Percentiles rank a stretch among this genome's conserved stretches.
Evolutionary conservation across 2,329 filamentous ascomycete species (phyloP).

Genomic region (Diaporthe citri): DNA sequence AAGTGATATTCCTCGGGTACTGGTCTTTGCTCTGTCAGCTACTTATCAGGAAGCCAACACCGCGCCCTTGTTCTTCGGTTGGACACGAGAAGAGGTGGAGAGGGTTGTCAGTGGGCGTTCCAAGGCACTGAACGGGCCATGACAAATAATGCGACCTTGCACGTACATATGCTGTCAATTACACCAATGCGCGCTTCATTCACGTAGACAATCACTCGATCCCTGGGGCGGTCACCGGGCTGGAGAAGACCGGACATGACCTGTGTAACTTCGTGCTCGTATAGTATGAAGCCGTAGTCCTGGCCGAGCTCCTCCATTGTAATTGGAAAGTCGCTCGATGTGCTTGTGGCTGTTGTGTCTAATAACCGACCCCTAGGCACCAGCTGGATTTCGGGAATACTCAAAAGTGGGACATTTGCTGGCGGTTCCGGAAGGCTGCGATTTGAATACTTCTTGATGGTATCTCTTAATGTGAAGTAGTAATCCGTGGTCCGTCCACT

Average conservation of each 20-base stretch:
- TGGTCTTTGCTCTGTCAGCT: slow-evolving; percentile 11
- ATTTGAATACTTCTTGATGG: slow-evolving; percentile 53
- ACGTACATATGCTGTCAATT: slow-evolving; percentile 59
- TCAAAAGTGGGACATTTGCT: slow-evolving; percentile 48
- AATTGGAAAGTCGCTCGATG: slow-evolving; percentile 47
- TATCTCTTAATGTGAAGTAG: slow-evolving; percentile 55
- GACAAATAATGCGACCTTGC: neutral
- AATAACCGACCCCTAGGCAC: slow-evolving; percentile 55
- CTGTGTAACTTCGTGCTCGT: slow-evolving; percentile 51
- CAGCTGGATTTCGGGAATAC: slow-evolving; percentile 53
- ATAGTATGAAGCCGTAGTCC: slow-evolving; percentile 58
- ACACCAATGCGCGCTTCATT: slow-evolving; percentile 57
- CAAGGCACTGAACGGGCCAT: neutral
- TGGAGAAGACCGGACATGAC: slow-evolving; percentile 50
- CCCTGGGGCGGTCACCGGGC: slow-evolving; percentile 58
- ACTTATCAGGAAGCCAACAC: neutral
- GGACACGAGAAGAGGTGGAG: too few relatives aligned
- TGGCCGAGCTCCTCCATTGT: slow-evolving; percentile 62
- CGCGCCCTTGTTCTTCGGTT: too few relatives aligned
- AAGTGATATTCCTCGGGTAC: slow-evolving; percentile 52
- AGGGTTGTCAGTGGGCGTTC: neutral
- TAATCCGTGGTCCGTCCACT: slow-evolving; percentile 59
- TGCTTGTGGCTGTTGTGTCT: slow-evolving; percentile 48
- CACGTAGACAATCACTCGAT: slow-evolving; percentile 62
- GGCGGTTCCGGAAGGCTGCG: slow-evolving; percentile 55